Evolutionary conservation across 1,139 yeast species (phyloP), one percentile per base, ranked within the genome.

Genomic region (Nakaseomyces nivariensis): DNA sequence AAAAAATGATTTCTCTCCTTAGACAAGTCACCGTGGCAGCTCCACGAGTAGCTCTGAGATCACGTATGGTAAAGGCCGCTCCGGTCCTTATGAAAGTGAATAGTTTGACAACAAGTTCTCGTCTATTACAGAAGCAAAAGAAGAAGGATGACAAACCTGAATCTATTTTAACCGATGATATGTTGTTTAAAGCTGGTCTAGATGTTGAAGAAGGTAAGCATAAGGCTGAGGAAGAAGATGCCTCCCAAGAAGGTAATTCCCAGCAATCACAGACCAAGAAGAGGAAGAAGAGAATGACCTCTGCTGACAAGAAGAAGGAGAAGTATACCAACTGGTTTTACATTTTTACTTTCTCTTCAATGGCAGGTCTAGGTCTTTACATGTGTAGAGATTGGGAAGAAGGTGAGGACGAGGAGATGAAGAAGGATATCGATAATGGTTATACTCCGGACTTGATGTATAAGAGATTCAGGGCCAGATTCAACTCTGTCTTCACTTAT

Each of bases 341-440:
- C 67, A 64, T 81, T 50, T 76, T 79, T 25, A 64, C 85, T 43
- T 70, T 86, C n/a, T 79, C 81, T 26, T 77, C 78, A 3, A 56
- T 81, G 40, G 84, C 81, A 24, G 90, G 88, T 33, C 74, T 78
- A 46, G 87, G 80, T 8, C 47, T 60, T 22, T 92, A 86, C 67
- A 68, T 88, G 72, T 77, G 85, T 50, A 81, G 98, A 68, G 82
- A 89, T 61, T 90, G 96, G 90, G 96, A 87, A 55, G 81, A 77
- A 13, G 85, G 75, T 52, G 94, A 85, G 57, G 85, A 84, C 56
- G 80, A 77, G 53, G 74, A 76, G 55, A 66, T 72, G 50, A 76
- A 70, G 56, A 69, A 74, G 44, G 74, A 72, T 31, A 73, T 82
- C 54, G 80, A 74, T 46, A 78, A 82, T 63, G 97, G 96, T 1